A percentile compares a stretch with the other conserved stretches of the same genome.
Evolutionary conservation across 129 eudicot genomes (phyloP).

Genomic region (Heracleum sosnowskyi): DNA sequence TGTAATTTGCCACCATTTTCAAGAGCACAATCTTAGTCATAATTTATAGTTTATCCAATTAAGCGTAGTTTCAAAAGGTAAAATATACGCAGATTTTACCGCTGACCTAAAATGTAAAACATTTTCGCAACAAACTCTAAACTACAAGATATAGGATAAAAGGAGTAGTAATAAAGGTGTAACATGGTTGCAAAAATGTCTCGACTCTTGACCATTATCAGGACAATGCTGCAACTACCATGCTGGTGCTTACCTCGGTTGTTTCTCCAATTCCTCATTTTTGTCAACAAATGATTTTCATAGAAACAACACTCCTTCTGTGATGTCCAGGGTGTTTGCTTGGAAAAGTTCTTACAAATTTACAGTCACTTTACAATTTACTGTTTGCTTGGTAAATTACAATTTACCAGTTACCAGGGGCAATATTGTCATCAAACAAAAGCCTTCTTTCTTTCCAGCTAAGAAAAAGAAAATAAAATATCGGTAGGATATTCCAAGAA

Average conservation of each 20-base stretch:
- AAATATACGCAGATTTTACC: too few relatives aligned
- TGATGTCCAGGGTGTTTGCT: neutral
- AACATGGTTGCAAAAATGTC: too few relatives aligned
- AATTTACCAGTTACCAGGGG: neutral
- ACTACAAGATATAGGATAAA: too few relatives aligned
- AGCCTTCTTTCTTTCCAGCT: neutral
- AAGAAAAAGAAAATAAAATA: neutral
- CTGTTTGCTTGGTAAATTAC: neutral
- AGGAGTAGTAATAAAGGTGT: too few relatives aligned
- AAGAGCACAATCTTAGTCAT: too few relatives aligned
- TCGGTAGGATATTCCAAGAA: neutral
- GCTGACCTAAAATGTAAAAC: too few relatives aligned
- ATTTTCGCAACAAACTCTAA: too few relatives aligned
- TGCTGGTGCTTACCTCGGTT: conserved; percentile 20
- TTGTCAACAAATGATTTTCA: conserved; percentile 35
- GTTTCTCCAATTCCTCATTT: conserved; percentile 22
- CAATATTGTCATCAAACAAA: neutral
- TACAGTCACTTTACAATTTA: too few relatives aligned
- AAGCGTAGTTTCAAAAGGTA: too few relatives aligned
- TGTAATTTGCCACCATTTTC: too few relatives aligned
- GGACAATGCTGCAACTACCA: conserved; percentile 14
- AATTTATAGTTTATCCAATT: too few relatives aligned
- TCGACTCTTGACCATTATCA: conserved; percentile 9
- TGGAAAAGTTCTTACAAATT: neutral
- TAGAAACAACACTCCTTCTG: conserved; percentile 25